Percentiles rank a stretch among this genome's conserved stretches.
phyloP scores from a whole-genome alignment of 2,329 filamentous ascomycete genomes.

The Aureobasidium sp. region DNA sequence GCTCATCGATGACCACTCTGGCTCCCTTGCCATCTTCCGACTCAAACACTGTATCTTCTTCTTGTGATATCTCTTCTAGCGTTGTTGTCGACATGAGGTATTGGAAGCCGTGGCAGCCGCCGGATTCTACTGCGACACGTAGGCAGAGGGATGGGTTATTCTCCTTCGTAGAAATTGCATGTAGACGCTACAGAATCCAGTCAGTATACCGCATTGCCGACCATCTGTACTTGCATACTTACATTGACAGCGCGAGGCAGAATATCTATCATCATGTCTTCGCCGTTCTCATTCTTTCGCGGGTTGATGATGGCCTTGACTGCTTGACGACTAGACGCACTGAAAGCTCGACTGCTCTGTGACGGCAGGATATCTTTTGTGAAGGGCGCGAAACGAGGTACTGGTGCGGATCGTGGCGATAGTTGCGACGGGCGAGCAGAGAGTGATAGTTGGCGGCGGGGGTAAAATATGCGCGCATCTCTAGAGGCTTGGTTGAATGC shows the following conservation, averaged over 20 bases:
- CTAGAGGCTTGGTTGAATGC: not conserved
- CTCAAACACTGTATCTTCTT: slow-evolving; percentile 85
- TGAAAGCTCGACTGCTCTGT: not conserved
- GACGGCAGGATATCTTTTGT: not conserved
- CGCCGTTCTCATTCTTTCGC: slow-evolving; percentile 70
- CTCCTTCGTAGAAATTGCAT: slow-evolving; percentile 48
- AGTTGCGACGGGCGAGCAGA: not conserved
- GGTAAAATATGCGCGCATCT: slow-evolving; percentile 7
- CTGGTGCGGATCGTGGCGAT: not conserved
- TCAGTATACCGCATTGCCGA: not conserved
- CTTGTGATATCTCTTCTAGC: slow-evolving; percentile 46
- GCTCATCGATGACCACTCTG: slow-evolving; percentile 83
- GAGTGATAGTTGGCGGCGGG: slow-evolving; percentile 1
- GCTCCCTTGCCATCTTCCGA: slow-evolving; percentile 44
- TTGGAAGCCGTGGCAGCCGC: slow-evolving; percentile 96
- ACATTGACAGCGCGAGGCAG: slow-evolving; percentile 75
- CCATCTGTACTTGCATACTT: slow-evolving; percentile 22
- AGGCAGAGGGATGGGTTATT: slow-evolving; percentile 71
- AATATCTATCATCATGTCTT: slow-evolving; percentile 75
- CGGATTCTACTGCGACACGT: slow-evolving; percentile 86
- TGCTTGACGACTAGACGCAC: not conserved
- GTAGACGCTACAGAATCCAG: slow-evolving; percentile 46
- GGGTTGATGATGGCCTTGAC: slow-evolving; percentile 54
- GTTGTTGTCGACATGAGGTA: slow-evolving; percentile 84
- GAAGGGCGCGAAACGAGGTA: not conserved